Evolutionary conservation across 257 asterid genomes (phyloP).

Genomic region (Solanum paucissectum): DNA sequence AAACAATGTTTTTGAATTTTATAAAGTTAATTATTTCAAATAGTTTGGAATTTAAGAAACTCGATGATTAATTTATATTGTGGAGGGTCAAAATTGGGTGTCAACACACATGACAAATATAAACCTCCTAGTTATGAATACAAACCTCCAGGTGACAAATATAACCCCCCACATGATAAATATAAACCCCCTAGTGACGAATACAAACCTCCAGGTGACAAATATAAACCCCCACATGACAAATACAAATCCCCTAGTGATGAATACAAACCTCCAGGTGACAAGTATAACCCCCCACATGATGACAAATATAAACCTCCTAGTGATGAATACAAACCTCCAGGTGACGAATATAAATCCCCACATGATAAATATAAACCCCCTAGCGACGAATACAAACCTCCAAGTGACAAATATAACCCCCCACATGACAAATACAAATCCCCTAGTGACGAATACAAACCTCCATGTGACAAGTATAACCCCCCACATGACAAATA

Average conservation of each 20-base stretch:
- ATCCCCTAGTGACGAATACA: fast-evolving
- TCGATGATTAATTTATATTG: too few species aligned
- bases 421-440: not conserved
- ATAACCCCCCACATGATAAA: not conserved
- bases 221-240: not conserved
- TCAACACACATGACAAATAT: not conserved
- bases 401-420: not conserved
- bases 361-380: not conserved
- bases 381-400: not conserved
- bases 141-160: not conserved
- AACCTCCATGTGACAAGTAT: too few species aligned
- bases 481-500: not conserved
- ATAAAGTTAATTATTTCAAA: too few species aligned
- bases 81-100: too few species aligned
- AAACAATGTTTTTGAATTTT: too few species aligned
- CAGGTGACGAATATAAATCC: not conserved
- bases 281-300: not conserved
- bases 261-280: fast-evolving
- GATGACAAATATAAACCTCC: not conserved
- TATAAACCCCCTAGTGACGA: not conserved
- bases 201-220: not conserved
- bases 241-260: not conserved
- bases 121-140: not conserved
- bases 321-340: not conserved
- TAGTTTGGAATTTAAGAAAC: too few species aligned